A percentile compares a stretch with the other conserved stretches of the same genome.
These are phyloP conservation scores for Dimocarpus longan DNA, from an alignment of 345 rosid genomes.

Conservation along the genomic window DNA sequence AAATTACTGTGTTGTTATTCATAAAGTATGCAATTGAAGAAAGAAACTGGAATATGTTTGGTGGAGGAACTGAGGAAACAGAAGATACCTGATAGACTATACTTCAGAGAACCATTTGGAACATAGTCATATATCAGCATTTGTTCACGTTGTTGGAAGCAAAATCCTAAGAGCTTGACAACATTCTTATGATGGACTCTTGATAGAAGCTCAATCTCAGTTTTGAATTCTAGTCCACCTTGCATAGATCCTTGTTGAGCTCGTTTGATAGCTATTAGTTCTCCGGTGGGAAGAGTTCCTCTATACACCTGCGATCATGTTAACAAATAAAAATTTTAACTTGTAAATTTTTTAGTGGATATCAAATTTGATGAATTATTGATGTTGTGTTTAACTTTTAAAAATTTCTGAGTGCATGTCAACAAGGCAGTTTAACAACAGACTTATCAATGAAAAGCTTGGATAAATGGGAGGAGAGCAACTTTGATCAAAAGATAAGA, in stretches of 20 bases:
- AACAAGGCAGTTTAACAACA: not conserved
- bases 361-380: not conserved
- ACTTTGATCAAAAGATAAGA: not conserved
- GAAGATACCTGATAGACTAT: conserved; percentile 61
- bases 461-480: not conserved
- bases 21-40: not conserved
- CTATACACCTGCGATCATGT: conserved; percentile 57
- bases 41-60: not conserved
- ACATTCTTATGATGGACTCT: conserved; percentile 80
- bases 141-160: conserved; percentile 65
- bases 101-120: conserved; percentile 62
- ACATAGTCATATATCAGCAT: conserved; percentile 74
- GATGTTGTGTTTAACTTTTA: not conserved
- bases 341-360: not conserved
- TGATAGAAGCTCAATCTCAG: conserved; percentile 77
- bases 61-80: not conserved
- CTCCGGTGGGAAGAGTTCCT: conserved; percentile 58
- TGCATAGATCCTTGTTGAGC: conserved; percentile 79
- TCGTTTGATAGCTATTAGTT: conserved; percentile 69
- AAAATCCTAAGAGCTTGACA: conserved; percentile 66
- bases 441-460: not conserved
- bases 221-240: conserved; percentile 73
- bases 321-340: not conserved
- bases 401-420: not conserved
- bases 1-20: not conserved